phyloP scores from a whole-genome alignment of 371 early-diverging fungal genomes.

The Actinomucor elegans region DNA sequence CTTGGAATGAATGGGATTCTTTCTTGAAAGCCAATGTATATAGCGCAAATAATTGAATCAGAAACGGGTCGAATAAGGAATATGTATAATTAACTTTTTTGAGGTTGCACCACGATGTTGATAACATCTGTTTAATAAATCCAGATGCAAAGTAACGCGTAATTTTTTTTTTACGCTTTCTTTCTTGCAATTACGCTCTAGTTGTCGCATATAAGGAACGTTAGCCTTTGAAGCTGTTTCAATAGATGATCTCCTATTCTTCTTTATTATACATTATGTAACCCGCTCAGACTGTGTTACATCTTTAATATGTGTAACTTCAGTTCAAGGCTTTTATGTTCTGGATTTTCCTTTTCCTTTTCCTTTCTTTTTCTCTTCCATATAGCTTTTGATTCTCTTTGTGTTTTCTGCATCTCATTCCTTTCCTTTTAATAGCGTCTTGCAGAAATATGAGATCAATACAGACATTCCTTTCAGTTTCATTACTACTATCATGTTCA shows the following conservation, averaged over 20 bases:
- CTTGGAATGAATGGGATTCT: slow-evolving; percentile 41
- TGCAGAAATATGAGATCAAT: neutral
- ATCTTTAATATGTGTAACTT: slow-evolving; percentile 9
- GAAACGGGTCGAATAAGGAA: no score
- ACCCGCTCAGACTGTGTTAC: neutral
- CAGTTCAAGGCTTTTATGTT: neutral
- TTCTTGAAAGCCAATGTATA: slow-evolving; percentile 16
- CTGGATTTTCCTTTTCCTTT: slow-evolving; percentile 6
- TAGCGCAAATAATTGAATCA: neutral
- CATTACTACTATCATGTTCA: neutral
- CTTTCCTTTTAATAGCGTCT: neutral
- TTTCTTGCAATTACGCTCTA: no score
- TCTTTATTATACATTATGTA: no score
- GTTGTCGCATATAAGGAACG: no score
- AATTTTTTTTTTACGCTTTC: neutral
- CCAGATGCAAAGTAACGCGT: no score
- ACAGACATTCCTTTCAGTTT: neutral
- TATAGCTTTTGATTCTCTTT: no score
- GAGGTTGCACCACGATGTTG: neutral
- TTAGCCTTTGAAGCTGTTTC: no score
- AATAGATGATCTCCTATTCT: no score
- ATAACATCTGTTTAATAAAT: neutral
- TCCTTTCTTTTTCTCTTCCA: neutral
- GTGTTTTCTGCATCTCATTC: neutral
- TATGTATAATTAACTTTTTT: slow-evolving; percentile 4